Base-by-base conservation (phyloP, 2,329 filamentous ascomycete genomes). In the Colletotrichum cuscutae region DNA sequence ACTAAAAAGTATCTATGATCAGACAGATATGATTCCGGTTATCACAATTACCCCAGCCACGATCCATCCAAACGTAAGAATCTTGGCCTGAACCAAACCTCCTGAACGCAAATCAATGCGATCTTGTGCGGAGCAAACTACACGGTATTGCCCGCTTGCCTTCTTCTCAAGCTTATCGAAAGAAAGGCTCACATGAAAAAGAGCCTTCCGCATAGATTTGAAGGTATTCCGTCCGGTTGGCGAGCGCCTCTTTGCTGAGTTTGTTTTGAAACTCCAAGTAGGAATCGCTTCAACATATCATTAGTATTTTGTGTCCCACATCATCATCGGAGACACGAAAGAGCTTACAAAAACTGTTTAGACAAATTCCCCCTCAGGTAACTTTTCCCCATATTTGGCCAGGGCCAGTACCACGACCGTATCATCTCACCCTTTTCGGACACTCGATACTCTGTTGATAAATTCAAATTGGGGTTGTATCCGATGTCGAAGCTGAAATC, bases 1-100 rank as follows among this genome's bases (percentile, higher is more conserved):
- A 13, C 35, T 9, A 6, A 46, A 8, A 46, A 19, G 15, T 42
- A 42, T 15, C 5, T 42, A 42, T 15, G 37, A 4, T 19, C 37
- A 42, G 13, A 19, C 37, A 42, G 19, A 1, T 42, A 15, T 13
- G 19, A 42, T 42, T 46, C 13, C 42, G 5, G n/a, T 7, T n/a
- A 6, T 3, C 7, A 9, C 5, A 7, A n/a, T 46, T 1, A 8
- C 15, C 19, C 42, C 42, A 46, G 15, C 19, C 42, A 46, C 1
- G 15, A 46, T 46, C 2, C 42, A n/a, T 2, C 15, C 19, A 9
- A 46, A 4, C 3, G 42, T 3, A n/a, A 2, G 42, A 1, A 1
- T 0, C 1, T n/a, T n/a, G 8, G 42, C 7, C 1, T 46, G 42
- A 15, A 0, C 42, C 15, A 15, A n/a, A 4, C 42, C 42, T 2